Base-by-base conservation (phyloP, 345 rosid genomes). In the Physaria fendleri region DNA sequence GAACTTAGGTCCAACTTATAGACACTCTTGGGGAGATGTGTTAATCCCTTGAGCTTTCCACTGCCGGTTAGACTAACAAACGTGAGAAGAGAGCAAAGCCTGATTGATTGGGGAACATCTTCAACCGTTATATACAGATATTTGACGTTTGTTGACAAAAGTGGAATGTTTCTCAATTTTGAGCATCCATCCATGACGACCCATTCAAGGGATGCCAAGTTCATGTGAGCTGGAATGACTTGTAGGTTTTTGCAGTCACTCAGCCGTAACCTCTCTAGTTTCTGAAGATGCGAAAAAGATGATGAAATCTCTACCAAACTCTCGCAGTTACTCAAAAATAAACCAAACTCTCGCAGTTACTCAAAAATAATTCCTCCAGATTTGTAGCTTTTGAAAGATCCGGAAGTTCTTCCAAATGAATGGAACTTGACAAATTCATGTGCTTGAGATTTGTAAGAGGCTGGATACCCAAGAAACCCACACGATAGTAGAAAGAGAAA, bases 371-470 rank as follows among this genome's bases (percentile, higher is more conserved):
- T 5, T 0, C 20, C n/a, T 50, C 59, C 10, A 78, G 29, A n/a
- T 38, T 64, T 8, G 32, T 24, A 6, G 73, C 71, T 14, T 33
- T 2, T 28, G 74, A 41, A 8, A 66, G 48, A 45, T 74, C 56
- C 3, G 71, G 58, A 17, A 71, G 7, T 60, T 24, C 40, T 0
- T 23, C 52, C 30, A 77, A 29, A 15, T 57, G 1, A 2, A 0
- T 0, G 5, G 54, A 68, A 0, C 0, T 0, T 0, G 2, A 0
- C 34, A 78, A 63, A 18, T 45, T 1, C 10, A 77, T 16, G 16
- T 25, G 5, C 59, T 45, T 70, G 11, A 75, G 54, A 10, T 71
- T 60, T 0, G 0, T 40, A 17, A 54, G 33, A 5, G 10, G 4
- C 75, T 74, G 45, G 29, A 34, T 11, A 1, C 14, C 4, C 7